phyloP scores from a whole-genome alignment of 345 rosid species.

The Populus nigra region DNA sequence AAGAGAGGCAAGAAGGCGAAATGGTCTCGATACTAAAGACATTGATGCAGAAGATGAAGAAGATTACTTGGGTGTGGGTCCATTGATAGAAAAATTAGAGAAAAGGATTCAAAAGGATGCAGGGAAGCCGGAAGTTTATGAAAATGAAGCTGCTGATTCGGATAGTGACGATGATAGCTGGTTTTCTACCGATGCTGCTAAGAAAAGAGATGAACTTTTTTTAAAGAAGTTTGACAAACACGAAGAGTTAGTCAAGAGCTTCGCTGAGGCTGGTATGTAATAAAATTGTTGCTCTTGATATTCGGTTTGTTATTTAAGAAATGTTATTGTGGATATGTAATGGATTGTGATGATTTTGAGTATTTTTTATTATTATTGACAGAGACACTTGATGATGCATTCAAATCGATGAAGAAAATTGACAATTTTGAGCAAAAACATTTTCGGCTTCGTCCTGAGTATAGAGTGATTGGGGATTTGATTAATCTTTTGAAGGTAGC shows the following conservation, averaged over 20 bases:
- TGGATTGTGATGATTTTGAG: not conserved
- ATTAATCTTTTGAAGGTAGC: slow-evolving; percentile 74
- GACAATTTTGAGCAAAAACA: slow-evolving; percentile 86
- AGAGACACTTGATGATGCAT: slow-evolving; percentile 76
- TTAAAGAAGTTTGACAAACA: slow-evolving; percentile 59
- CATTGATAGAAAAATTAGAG: slow-evolving; percentile 73
- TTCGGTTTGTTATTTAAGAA: not conserved
- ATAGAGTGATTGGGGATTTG: slow-evolving; percentile 87
- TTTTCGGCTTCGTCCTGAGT: slow-evolving; percentile 65
- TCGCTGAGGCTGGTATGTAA: slow-evolving; percentile 46
- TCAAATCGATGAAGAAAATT: slow-evolving; percentile 69
- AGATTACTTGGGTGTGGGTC: slow-evolving; percentile 74
- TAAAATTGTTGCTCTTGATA: not conserved
- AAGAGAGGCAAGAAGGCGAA: slow-evolving; percentile 58
- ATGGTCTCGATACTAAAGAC: slow-evolving; percentile 69
- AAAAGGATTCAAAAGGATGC: slow-evolving; percentile 48
- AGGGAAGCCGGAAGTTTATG: slow-evolving; percentile 25
- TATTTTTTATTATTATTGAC: slow-evolving; percentile 3
- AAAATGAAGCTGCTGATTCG: slow-evolving; percentile 72
- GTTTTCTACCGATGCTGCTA: slow-evolving; percentile 35
- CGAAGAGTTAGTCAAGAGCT: slow-evolving; percentile 60
- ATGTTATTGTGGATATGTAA: not conserved
- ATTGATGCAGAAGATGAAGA: slow-evolving; percentile 81
- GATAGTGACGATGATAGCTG: slow-evolving; percentile 62
- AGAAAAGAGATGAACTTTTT: slow-evolving; percentile 36